phyloP scores from a whole-genome alignment of 148 eudicot species.

The Rhododendron griersonianum region DNA sequence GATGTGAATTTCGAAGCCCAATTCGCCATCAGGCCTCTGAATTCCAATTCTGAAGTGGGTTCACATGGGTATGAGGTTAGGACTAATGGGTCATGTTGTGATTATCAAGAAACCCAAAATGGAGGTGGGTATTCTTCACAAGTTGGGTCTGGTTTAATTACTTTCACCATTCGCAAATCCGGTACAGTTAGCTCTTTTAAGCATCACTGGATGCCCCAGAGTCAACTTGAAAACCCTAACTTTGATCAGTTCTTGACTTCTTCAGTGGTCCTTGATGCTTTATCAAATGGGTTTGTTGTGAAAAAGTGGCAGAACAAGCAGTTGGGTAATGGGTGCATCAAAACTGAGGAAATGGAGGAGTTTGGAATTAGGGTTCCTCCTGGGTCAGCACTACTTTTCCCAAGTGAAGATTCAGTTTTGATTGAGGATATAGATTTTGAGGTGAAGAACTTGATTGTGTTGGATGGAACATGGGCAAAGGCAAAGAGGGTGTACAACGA shows the following conservation, averaged over 20 bases:
- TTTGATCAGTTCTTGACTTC: constrained; percentile 34
- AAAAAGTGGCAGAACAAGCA: constrained; percentile 44
- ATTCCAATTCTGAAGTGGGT: constrained; percentile 4
- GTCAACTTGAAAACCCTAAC: constrained; percentile 5
- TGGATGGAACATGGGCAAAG: constrained; percentile 92
- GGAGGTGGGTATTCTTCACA: constrained; percentile 9
- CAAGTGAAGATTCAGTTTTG: constrained; percentile 46
- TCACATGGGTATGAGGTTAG: not conserved
- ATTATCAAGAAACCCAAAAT: not conserved
- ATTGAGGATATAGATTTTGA: constrained; percentile 40
- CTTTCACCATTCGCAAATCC: constrained; percentile 41
- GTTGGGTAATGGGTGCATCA: constrained; percentile 23
- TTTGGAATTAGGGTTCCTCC: constrained; percentile 56
- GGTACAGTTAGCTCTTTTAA: constrained; percentile 37
- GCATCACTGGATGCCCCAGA: constrained; percentile 11
- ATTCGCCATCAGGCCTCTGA: constrained; percentile 35
- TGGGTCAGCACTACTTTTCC: constrained; percentile 71
- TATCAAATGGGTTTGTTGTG: constrained; percentile 54
- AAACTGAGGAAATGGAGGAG: constrained; percentile 42
- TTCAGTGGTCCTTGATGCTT: constrained; percentile 10
- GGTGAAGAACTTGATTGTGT: constrained; percentile 79
- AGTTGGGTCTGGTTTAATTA: constrained; percentile 18
- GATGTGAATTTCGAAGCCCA: constrained; percentile 61
- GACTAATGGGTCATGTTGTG: constrained; percentile 11
- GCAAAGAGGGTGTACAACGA: constrained; percentile 78